Conservation (phyloP, 129 eudicot genomes). For the Kitagawia praeruptora region DNA sequence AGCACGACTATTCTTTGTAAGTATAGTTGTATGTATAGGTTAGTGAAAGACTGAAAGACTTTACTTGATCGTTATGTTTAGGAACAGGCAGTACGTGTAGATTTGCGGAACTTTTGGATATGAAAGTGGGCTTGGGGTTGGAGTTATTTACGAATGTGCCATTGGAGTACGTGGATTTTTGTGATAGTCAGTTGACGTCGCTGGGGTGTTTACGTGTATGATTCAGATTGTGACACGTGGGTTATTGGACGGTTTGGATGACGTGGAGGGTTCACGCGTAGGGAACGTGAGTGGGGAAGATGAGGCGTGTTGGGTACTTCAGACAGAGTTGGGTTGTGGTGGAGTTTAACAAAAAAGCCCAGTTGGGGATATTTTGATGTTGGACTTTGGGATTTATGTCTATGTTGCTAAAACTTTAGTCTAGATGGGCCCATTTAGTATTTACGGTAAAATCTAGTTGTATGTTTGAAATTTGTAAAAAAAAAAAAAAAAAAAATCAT, state of each 20-base stretch:
- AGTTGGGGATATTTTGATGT: too few relatives aligned
- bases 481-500: too few relatives aligned
- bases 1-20: not conserved
- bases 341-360: too few relatives aligned
- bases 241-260: not conserved
- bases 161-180: not conserved
- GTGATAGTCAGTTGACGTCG: not conserved
- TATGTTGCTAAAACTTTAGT: too few relatives aligned
- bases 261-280: not conserved
- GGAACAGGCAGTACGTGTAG: not conserved
- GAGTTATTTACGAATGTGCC: conserved; percentile 5
- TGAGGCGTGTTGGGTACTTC: not conserved
- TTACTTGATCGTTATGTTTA: not conserved
- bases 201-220: not conserved
- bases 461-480: too few relatives aligned
- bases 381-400: too few relatives aligned
- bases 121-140: not conserved
- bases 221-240: not conserved
- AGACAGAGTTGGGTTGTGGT: too few relatives aligned
- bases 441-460: too few relatives aligned
- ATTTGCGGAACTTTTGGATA: not conserved
- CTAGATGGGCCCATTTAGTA: too few relatives aligned
- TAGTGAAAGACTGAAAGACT: not conserved
- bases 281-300: not conserved
- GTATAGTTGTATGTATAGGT: not conserved